Conservation (phyloP, 306 rosid genomes). For the Quercus gilva region DNA sequence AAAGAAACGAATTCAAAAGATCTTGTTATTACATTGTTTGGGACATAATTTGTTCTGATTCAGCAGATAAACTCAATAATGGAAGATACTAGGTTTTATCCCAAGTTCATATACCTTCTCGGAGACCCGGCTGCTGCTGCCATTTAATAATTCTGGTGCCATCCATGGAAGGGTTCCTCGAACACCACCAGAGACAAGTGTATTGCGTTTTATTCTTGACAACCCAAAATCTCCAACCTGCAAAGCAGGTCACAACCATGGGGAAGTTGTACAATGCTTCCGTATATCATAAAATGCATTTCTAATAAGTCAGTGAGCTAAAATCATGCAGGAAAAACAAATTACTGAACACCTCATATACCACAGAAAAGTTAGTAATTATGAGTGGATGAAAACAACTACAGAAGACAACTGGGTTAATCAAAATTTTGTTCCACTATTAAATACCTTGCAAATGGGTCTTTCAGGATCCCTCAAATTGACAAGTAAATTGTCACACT, state of each 20-base stretch:
- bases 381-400: background rate
- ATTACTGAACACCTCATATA: background rate
- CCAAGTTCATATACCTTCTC: conserved; percentile 66
- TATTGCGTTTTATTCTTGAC: conserved; percentile 85
- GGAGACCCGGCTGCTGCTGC: conserved; percentile 77
- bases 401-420: background rate
- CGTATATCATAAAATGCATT: background rate
- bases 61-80: background rate
- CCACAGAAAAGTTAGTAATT: conserved; percentile 1
- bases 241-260: conserved; percentile 21
- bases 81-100: conserved; percentile 4
- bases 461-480: conserved; percentile 87
- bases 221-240: conserved; percentile 95
- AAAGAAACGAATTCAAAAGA: conserved; percentile 1
- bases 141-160: conserved; percentile 91
- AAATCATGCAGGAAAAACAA: background rate
- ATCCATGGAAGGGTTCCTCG: conserved; percentile 99
- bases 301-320: background rate
- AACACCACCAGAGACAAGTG: conserved; percentile 91
- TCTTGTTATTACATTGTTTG: conserved; percentile 14
- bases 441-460: conserved; percentile 88
- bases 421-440: conserved; percentile 2
- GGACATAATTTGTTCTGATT: background rate
- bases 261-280: conserved; percentile 19
- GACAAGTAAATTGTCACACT: conserved; percentile 93